A percentile compares a stretch with the other conserved stretches of the same genome.
Evolutionary conservation across 805 yeast genomes (phyloP).

Genomic region (Ogataea populi-albae): DNA sequence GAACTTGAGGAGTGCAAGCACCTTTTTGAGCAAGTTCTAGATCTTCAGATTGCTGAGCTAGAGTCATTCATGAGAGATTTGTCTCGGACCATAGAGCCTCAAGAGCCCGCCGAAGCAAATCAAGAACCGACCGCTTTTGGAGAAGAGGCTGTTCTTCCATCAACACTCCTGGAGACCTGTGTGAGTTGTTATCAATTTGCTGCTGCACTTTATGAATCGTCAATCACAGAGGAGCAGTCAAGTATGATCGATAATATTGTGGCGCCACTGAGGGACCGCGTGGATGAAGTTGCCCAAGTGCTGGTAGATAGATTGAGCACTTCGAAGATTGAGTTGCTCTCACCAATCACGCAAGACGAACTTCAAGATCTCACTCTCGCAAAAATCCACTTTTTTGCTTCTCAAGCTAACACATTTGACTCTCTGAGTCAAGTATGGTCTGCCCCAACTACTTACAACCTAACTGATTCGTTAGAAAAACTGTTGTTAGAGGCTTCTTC

Average conservation of each 20-base stretch:
- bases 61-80: slow-evolving; percentile 24
- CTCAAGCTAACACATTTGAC: slow-evolving; percentile 29
- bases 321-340: slow-evolving; percentile 22
- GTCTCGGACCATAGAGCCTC: background rate
- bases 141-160: slow-evolving; percentile 27
- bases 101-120: slow-evolving; percentile 4
- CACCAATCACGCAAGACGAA: slow-evolving; percentile 30
- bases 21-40: slow-evolving; percentile 30
- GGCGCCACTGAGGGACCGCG: slow-evolving; percentile 3
- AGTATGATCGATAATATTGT: slow-evolving; percentile 5
- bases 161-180: slow-evolving; percentile 27
- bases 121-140: slow-evolving; percentile 7
- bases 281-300: slow-evolving; percentile 17
- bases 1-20: slow-evolving; percentile 20
- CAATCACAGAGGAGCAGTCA: background rate
- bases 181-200: slow-evolving; percentile 27
- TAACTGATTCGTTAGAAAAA: slow-evolving; percentile 36
- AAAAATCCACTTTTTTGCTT: slow-evolving; percentile 29
- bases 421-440: slow-evolving; percentile 37
- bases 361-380: slow-evolving; percentile 34
- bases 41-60: slow-evolving; percentile 20
- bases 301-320: slow-evolving; percentile 19
- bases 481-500: slow-evolving; percentile 43
- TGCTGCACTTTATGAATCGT: slow-evolving; percentile 27
- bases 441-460: slow-evolving; percentile 3